phyloP scores from a whole-genome alignment of 192 early-diverging fungal species.

The Mortierella antarctica region DNA sequence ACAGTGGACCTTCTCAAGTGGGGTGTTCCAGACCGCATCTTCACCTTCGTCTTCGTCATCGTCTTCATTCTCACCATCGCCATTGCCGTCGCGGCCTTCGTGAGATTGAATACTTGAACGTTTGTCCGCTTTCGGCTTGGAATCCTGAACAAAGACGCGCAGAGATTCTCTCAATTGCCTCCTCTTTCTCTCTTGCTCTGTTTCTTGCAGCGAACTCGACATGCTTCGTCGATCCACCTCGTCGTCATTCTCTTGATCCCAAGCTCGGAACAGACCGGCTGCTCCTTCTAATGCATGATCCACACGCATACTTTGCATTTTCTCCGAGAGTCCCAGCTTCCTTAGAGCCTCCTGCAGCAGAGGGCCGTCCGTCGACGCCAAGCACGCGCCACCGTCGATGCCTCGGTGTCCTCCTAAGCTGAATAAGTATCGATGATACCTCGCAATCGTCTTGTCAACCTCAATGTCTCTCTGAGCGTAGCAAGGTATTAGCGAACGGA shows the following conservation, averaged over 20 bases:
- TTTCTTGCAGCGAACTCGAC: conserved; percentile 7
- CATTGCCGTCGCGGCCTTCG: not conserved
- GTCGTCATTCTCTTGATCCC: conserved; percentile 26
- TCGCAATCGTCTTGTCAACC: conserved; percentile 42
- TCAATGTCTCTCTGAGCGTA: conserved; percentile 55
- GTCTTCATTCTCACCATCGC: not conserved
- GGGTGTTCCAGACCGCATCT: conserved; percentile 52
- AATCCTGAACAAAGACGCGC: conserved; percentile 35
- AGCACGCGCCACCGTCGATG: conserved; percentile 39
- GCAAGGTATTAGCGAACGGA: conserved; percentile 58
- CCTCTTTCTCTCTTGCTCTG: conserved; percentile 36
- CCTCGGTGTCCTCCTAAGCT: conserved; percentile 51
- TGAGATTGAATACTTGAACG: not conserved
- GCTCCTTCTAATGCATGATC: conserved; percentile 36
- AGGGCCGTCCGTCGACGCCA: conserved; percentile 45
- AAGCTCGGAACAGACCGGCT: conserved; percentile 42
- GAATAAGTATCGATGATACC: conserved; percentile 53
- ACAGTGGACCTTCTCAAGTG: conserved; percentile 60
- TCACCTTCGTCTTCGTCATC: conserved; percentile 25
- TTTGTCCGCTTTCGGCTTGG: conserved; percentile 22
- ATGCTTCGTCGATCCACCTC: not conserved
- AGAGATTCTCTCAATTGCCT: conserved; percentile 43
- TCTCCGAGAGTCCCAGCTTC: conserved; percentile 46
- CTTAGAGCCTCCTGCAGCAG: conserved; percentile 50
- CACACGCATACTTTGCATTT: conserved; percentile 35